Base-by-base conservation (phyloP, 1,284 basidiomycete genomes). In the Cutaneotrichosporon curvatum region DNA sequence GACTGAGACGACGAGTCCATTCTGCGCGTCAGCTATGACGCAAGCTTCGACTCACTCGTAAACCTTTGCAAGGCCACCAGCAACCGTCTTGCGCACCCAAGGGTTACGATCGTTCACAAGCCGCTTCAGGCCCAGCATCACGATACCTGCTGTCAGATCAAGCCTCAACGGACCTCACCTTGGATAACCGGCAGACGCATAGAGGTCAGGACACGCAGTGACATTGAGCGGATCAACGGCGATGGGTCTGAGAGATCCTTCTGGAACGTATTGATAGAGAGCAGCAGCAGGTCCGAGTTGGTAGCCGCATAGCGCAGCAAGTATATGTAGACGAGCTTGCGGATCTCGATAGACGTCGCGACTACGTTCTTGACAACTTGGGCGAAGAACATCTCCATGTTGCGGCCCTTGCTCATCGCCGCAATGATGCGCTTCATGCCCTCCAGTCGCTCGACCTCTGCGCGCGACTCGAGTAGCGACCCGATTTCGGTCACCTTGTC, bases 241-340 rank as follows among this genome's bases (percentile, higher is more conserved):
- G 85, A 95, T 8, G 83, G 76, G 63, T 98, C 94, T 2, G 84
- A 82, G 16, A 98, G 77, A 72, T 99, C 95, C 68, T 91, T 90
- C 72, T 99, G 95, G 67, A 97, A 97, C 10, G 94, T 95, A 73
- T 99, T 99, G 76, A 99, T 95, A 6, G 91, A 94, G 20, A 99
- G 78, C 31, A 99, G 75, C 0, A 95, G 87, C 43, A 98, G 81
- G 71, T 98, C 95, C 8, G 94, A 92, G 62, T 92, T 89, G 40
- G 83, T 81, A 40, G 86, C 82, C 37, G 94, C 91, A 71, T 95
- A 94, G 53, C 90, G 83, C 33, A 97, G 75, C 52, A 98, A 83
- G 72, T 94, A 96, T 58, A 97, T 94, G 72, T 97, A 98, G 37
- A 97, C 92, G 47, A 98, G 82, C 73, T 97, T 96, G 55, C 92